phyloP scores from a whole-genome alignment of 169 alveolate genomes.

The Besnoitia besnoiti region DNA sequence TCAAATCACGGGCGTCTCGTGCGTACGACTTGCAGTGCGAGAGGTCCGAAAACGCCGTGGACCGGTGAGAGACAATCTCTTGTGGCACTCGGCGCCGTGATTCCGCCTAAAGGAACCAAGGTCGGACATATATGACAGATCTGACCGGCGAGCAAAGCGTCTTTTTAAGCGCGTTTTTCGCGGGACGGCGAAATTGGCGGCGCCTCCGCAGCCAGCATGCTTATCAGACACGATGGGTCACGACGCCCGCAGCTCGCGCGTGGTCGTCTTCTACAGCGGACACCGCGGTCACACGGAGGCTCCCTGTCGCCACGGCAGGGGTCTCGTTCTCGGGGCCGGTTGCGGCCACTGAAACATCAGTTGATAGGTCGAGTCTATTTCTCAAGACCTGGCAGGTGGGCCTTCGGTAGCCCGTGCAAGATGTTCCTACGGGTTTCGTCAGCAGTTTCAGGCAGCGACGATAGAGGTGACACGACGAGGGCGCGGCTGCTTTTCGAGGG shows the following conservation, averaged over 20 bases:
- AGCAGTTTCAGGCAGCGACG: not conserved
- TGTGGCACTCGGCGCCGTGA: too few relatives aligned
- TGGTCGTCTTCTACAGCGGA: not conserved
- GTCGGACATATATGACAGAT: too few relatives aligned
- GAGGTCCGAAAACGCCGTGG: too few relatives aligned
- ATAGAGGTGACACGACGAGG: not conserved
- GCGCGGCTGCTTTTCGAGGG: not conserved
- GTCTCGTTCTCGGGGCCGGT: not conserved
- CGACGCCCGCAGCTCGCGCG: not conserved
- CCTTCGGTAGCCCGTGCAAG: conserved; percentile 16
- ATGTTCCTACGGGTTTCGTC: not conserved
- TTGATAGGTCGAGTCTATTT: not conserved
- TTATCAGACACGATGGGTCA: not conserved
- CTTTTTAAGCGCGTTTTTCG: too few relatives aligned
- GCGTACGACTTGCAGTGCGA: too few relatives aligned
- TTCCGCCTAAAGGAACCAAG: too few relatives aligned
- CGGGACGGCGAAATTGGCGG: too few relatives aligned
- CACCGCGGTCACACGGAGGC: not conserved
- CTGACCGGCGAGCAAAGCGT: too few relatives aligned
- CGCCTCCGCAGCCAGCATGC: too few relatives aligned
- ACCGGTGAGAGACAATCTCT: too few relatives aligned
- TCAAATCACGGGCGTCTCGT: too few relatives aligned
- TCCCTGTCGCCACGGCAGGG: not conserved
- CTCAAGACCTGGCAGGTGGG: not conserved
- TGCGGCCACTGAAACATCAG: not conserved